A percentile compares a stretch with the other conserved stretches of the same genome.
Evolutionary conservation across 345 rosid species (phyloP).

Genomic region (Punica granatum): DNA sequence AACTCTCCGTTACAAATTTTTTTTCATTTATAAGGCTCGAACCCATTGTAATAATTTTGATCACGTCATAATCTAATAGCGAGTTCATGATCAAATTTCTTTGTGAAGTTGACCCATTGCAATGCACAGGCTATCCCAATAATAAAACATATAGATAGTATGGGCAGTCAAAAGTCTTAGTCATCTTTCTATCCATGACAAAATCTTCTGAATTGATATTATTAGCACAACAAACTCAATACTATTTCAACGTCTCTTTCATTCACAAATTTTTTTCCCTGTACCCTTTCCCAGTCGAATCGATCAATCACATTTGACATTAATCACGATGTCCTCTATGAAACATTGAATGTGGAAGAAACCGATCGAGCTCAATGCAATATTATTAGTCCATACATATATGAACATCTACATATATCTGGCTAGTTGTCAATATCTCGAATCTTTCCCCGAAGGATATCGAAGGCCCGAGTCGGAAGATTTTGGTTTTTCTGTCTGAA

Average conservation of each 20-base stretch:
- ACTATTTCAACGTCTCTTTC: neutral
- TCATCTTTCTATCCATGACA: neutral
- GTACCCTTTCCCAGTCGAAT: neutral
- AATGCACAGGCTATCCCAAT: no score
- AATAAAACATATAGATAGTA: neutral
- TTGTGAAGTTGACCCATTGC: no score
- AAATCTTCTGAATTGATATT: no score
- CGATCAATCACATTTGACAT: neutral
- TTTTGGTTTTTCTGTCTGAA: neutral
- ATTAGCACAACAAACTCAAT: neutral
- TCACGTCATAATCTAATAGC: no score
- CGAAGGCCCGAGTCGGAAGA: neutral
- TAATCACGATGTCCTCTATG: neutral
- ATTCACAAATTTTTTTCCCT: neutral
- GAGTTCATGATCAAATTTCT: no score
- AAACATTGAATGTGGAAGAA: neutral
- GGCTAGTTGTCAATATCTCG: neutral
- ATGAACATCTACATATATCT: neutral
- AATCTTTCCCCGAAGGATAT: neutral
- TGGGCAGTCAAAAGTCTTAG: neutral
- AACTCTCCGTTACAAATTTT: no score
- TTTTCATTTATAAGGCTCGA: no score
- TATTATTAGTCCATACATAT: neutral
- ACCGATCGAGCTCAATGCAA: neutral
- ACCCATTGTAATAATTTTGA: no score